phyloP scores from a whole-genome alignment of 805 yeast genomes.

The Candida germanica region DNA sequence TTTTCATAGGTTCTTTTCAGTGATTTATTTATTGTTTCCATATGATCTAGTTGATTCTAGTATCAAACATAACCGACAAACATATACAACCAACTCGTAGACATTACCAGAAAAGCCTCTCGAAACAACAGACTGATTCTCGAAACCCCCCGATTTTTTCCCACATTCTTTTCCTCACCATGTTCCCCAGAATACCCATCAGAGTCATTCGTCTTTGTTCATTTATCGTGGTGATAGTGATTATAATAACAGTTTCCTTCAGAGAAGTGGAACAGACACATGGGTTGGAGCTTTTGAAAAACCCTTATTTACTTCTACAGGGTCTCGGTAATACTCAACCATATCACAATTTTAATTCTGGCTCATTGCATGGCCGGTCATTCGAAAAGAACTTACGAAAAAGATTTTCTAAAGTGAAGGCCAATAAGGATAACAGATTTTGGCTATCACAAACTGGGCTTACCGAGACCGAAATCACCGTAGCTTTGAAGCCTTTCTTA shows the following conservation, averaged over 20 bases:
- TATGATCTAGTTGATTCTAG: too few species aligned
- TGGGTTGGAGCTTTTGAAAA: background rate
- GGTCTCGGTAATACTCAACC: slow-evolving; percentile 5
- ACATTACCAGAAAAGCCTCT: too few species aligned
- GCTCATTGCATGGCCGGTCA: slow-evolving; percentile 1
- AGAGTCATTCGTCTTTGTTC: background rate
- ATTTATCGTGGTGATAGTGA: background rate
- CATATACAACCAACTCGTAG: too few species aligned
- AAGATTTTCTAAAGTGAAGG: slow-evolving; percentile 12
- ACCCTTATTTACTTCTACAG: background rate
- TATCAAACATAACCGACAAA: too few species aligned
- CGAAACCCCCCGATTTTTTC: too few species aligned
- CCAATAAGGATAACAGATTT: slow-evolving; percentile 16
- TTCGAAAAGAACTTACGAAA: slow-evolving; percentile 4
- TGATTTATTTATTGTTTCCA: too few species aligned
- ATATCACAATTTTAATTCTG: slow-evolving; percentile 1
- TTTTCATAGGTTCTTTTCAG: too few species aligned
- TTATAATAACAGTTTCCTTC: background rate
- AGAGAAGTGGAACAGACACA: background rate
- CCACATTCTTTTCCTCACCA: too few species aligned
- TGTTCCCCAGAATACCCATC: slow-evolving; percentile 4
- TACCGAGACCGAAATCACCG: slow-evolving; percentile 13
- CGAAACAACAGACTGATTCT: too few species aligned
- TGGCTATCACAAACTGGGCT: slow-evolving; percentile 25
- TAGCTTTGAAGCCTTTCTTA: slow-evolving; percentile 13